Evolutionary conservation across 441 rosid genomes (phyloP).

Genomic region (Arabidopsis lyrata): DNA sequence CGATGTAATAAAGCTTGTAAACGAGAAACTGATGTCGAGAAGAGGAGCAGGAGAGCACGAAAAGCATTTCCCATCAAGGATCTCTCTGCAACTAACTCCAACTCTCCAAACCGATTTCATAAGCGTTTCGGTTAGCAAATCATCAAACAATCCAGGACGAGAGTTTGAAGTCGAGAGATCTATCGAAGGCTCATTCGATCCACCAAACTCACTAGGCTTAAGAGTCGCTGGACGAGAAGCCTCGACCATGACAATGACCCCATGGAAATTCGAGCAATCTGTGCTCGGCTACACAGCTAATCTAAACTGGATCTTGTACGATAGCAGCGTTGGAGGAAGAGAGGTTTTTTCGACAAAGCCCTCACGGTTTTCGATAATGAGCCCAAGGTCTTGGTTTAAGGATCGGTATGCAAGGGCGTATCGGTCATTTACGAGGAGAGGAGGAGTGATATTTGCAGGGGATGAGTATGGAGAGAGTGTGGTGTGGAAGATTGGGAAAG

Average conservation of each 20-base stretch:
- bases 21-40: slow-evolving; percentile 61
- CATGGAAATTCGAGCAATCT: slow-evolving; percentile 89
- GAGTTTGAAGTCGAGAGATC: slow-evolving; percentile 60
- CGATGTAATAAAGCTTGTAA: slow-evolving; percentile 61
- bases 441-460: slow-evolving; percentile 84
- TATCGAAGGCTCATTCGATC: slow-evolving; percentile 72
- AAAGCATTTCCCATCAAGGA: slow-evolving; percentile 87
- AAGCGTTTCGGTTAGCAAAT: slow-evolving; percentile 81
- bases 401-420: slow-evolving; percentile 73
- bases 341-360: slow-evolving; percentile 85
- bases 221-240: slow-evolving; percentile 65
- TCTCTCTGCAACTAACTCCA: slow-evolving; percentile 74
- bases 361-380: slow-evolving; percentile 58
- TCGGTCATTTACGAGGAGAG: slow-evolving; percentile 77
- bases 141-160: slow-evolving; percentile 66
- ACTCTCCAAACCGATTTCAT: slow-evolving; percentile 66
- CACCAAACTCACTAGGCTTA: slow-evolving; percentile 71
- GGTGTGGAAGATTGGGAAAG: slow-evolving; percentile 72
- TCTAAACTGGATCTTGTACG: slow-evolving; percentile 85
- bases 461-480: slow-evolving; percentile 82
- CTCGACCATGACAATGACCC: slow-evolving; percentile 66
- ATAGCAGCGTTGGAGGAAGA: slow-evolving; percentile 65
- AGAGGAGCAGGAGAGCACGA: slow-evolving; percentile 75
- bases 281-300: slow-evolving; percentile 66
- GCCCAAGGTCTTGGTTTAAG: slow-evolving; percentile 84